Conservation (phyloP, 2,329 filamentous ascomycete genomes). For the Sporothrix schenckii region DNA sequence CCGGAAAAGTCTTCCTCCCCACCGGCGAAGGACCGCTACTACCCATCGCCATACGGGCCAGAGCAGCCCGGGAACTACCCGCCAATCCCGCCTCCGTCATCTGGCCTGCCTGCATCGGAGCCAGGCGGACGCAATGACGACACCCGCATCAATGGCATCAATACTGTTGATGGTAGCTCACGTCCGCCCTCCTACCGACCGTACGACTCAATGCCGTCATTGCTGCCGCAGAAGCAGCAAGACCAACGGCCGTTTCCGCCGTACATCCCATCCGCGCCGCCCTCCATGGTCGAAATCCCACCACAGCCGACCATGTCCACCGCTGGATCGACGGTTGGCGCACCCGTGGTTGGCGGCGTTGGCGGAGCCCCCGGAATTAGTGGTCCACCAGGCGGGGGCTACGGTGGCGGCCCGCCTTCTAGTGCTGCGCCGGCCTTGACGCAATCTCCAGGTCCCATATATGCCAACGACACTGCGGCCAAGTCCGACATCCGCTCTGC, state of each 20-base stretch:
- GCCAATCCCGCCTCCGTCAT: conserved; percentile 7
- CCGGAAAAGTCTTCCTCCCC: conserved; percentile 16
- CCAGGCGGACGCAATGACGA: conserved; percentile 19
- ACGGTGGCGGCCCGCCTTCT: conserved; percentile 9
- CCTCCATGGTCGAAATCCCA: conserved; percentile 33
- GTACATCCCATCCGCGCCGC: conserved; percentile 22
- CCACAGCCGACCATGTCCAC: conserved; percentile 36
- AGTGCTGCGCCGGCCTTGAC: conserved; percentile 28
- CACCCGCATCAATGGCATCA: not conserved
- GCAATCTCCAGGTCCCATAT: conserved; percentile 36
- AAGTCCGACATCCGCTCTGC: conserved; percentile 36
- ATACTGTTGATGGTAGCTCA: not conserved
- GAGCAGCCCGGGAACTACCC: conserved; percentile 25
- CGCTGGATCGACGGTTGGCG: conserved; percentile 30
- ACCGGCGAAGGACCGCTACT: conserved; percentile 10
- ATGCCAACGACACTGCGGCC: conserved; percentile 17
- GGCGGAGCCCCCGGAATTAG: not conserved
- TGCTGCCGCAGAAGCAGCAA: conserved; percentile 11
- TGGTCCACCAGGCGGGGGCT: not conserved
- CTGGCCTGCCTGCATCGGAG: conserved; percentile 16
- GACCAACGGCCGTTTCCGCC: conserved; percentile 4
- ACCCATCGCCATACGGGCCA: conserved; percentile 15
- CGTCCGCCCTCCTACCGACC: conserved; percentile 1
- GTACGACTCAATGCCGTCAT: conserved; percentile 8
- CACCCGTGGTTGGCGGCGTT: not conserved